Conservation (phyloP, 306 rosid genomes). For the Cyamopsis tetragonoloba region DNA sequence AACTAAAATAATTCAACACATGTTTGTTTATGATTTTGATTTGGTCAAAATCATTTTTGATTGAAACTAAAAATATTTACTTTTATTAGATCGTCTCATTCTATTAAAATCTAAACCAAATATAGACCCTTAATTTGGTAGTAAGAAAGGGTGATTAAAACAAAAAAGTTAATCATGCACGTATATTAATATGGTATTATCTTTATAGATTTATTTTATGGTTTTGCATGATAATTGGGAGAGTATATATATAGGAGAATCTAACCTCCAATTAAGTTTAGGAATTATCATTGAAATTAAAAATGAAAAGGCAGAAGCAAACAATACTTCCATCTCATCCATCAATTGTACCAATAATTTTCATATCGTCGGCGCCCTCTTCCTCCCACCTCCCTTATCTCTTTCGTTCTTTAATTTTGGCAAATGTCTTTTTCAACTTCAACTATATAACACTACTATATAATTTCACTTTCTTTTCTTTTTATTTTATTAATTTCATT, state of each 20-base stretch:
- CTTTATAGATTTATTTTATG: neutral
- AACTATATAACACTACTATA: constrained; percentile 19
- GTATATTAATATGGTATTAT: neutral
- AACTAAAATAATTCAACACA: too few relatives aligned
- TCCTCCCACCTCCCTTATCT: constrained; percentile 25
- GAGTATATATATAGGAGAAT: neutral
- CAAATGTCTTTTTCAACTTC: constrained; percentile 44
- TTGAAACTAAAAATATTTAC: too few relatives aligned
- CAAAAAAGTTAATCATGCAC: neutral
- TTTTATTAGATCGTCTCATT: too few relatives aligned
- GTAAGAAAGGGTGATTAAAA: neutral
- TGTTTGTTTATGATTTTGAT: too few relatives aligned
- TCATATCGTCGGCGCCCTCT: constrained; percentile 45
- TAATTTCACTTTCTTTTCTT: too few relatives aligned
- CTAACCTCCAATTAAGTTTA: neutral
- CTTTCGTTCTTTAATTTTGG: constrained; percentile 31
- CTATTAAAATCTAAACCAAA: too few relatives aligned
- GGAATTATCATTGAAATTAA: constrained; percentile 2
- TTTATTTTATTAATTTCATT: neutral
- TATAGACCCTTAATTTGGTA: neutral
- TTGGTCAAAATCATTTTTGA: too few relatives aligned
- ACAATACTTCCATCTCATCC: constrained; percentile 25
- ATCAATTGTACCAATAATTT: neutral
- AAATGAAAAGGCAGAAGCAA: constrained; percentile 15
- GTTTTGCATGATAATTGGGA: neutral